Evolutionary conservation across 148 eudicot species (phyloP).

Genomic region (Vaccinium darrowii): DNA sequence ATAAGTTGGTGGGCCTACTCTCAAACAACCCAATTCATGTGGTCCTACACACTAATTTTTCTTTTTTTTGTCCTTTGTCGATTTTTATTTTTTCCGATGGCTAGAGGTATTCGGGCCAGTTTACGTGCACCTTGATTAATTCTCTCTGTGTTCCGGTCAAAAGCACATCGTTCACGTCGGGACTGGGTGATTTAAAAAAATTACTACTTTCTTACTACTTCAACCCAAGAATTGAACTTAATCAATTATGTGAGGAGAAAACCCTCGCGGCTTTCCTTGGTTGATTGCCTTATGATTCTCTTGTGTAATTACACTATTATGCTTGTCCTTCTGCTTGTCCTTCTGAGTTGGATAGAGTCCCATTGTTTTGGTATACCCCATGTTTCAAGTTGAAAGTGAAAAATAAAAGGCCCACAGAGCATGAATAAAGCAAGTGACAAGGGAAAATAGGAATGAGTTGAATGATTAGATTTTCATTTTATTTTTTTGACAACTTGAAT

Average conservation of each 20-base stretch:
- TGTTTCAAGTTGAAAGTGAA: not conserved
- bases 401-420: not conserved
- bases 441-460: not conserved
- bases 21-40: constrained; percentile 1
- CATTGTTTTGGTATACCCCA: not conserved
- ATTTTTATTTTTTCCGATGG: no score
- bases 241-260: no score
- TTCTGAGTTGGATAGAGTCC: not conserved
- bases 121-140: no score
- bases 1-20: not conserved
- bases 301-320: not conserved
- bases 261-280: not conserved
- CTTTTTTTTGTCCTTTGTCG: not conserved
- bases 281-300: not conserved
- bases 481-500: not conserved
- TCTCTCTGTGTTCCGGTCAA: no score
- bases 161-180: no score
- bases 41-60: not conserved
- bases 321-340: not conserved
- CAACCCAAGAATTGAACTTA: no score
- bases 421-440: not conserved
- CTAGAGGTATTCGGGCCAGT: no score
- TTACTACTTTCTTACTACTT: no score
- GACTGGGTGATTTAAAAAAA: no score
- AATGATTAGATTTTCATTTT: no score